These are phyloP conservation scores for Rubus parviflorus DNA, from an alignment of 306 rosid genomes.

Conservation along the genomic window DNA sequence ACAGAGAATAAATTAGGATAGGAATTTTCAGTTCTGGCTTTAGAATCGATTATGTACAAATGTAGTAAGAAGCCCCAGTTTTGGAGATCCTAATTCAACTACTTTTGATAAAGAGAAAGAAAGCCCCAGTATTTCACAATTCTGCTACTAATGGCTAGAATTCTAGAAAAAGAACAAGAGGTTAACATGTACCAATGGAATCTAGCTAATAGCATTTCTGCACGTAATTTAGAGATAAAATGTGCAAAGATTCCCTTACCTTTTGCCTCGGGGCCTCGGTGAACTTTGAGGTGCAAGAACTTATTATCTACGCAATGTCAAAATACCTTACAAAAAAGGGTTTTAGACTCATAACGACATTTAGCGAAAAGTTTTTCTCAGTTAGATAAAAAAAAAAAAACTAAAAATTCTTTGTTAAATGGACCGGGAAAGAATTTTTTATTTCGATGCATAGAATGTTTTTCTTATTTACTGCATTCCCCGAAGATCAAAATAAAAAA, in stretches of 20 bases:
- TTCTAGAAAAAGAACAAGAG: background rate
- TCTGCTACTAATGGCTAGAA: background rate
- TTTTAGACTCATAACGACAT: too few species aligned
- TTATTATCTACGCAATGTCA: background rate
- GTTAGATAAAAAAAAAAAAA: too few species aligned
- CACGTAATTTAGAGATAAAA: background rate
- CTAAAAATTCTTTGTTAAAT: too few species aligned
- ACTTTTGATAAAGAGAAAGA: background rate
- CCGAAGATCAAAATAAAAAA: too few species aligned
- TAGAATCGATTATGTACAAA: background rate
- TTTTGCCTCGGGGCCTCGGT: background rate
- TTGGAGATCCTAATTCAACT: conserved; percentile 1
- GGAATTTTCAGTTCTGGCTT: background rate
- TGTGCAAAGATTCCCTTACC: background rate
- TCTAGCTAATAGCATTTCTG: background rate
- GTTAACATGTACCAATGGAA: background rate
- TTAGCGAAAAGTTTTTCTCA: too few species aligned
- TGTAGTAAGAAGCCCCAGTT: background rate
- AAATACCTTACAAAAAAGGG: background rate
- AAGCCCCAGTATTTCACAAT: background rate
- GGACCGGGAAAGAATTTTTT: too few species aligned
- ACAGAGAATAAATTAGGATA: conserved; percentile 13
- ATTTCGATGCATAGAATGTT: too few species aligned
- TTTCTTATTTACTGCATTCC: too few species aligned
- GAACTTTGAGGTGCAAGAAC: background rate